Conservation (phyloP, 2,329 filamentous ascomycete genomes). For the Elsinoe perseae region DNA sequence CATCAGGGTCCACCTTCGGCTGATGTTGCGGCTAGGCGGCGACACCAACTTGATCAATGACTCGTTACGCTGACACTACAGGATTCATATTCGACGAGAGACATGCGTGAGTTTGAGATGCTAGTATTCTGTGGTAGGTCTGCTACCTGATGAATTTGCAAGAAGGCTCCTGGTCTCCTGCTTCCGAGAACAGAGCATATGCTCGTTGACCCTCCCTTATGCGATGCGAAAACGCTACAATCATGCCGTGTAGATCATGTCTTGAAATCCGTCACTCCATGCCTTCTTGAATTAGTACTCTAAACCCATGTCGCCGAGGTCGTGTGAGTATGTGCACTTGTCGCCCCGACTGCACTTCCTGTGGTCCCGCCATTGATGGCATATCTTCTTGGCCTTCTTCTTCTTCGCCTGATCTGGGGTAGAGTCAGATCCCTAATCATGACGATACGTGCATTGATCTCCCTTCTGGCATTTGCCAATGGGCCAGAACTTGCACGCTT, state of each 20-base stretch:
- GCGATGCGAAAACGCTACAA: slow-evolving; percentile 14
- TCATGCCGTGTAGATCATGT: slow-evolving; percentile 14
- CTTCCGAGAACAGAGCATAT: background rate
- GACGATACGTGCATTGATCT: slow-evolving; percentile 44
- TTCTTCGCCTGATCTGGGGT: slow-evolving; percentile 3
- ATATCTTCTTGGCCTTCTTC: slow-evolving; percentile 2
- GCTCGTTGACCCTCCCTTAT: slow-evolving; percentile 16
- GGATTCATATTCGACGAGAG: background rate
- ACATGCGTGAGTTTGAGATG: background rate
- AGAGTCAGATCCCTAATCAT: slow-evolving; percentile 28
- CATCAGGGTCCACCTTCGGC: slow-evolving; percentile 7
- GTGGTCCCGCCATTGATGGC: background rate
- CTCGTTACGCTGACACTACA: background rate
- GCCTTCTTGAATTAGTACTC: background rate
- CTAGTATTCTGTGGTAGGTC: background rate
- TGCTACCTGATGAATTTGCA: background rate
- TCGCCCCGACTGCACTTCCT: slow-evolving; percentile 19
- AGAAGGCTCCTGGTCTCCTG: background rate
- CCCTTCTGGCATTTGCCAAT: slow-evolving; percentile 49
- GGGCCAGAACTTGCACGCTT: slow-evolving; percentile 46
- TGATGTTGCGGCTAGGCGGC: slow-evolving; percentile 11
- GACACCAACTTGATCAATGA: background rate
- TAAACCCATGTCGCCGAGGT: slow-evolving; percentile 15
- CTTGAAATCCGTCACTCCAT: slow-evolving; percentile 15
- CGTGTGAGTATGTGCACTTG: slow-evolving; percentile 28